Percentiles rank a stretch among this genome's conserved stretches.
phyloP scores from a whole-genome alignment of 108 stramenopile genomes.

The Stephanodiscus triporus region DNA sequence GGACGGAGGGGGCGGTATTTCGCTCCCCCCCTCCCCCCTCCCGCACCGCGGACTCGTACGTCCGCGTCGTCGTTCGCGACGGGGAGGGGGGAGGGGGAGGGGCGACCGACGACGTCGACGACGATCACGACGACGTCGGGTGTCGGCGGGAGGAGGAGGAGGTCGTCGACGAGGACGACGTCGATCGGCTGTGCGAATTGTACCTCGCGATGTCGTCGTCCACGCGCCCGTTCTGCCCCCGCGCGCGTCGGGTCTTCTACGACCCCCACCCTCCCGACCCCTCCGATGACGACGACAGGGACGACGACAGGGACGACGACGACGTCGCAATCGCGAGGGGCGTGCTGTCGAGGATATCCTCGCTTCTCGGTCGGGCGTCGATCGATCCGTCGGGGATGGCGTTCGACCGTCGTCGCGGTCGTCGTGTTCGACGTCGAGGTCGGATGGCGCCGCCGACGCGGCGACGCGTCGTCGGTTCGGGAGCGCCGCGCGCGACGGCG shows the following conservation, averaged over 20 bases:
- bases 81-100: neutral
- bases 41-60: conserved; percentile 18
- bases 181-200: conserved; percentile 67
- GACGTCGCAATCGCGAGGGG: conserved; percentile 11
- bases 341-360: conserved; percentile 23
- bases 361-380: conserved; percentile 20
- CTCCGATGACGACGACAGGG: neutral
- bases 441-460: too few relatives aligned
- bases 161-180: conserved; percentile 41
- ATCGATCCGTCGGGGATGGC: conserved; percentile 36
- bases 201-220: conserved; percentile 63
- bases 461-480: too few relatives aligned
- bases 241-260: conserved; percentile 51
- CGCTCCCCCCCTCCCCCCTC: neutral
- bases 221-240: conserved; percentile 74
- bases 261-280: neutral
- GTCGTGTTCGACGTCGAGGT: too few relatives aligned
- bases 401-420: too few relatives aligned
- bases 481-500: neutral
- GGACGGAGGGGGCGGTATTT: conserved; percentile 35
- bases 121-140: neutral
- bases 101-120: neutral
- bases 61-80: neutral
- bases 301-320: neutral
- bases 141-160: conserved; percentile 24